Conservation (phyloP, 441 rosid species). For the Aleurites moluccanus region DNA sequence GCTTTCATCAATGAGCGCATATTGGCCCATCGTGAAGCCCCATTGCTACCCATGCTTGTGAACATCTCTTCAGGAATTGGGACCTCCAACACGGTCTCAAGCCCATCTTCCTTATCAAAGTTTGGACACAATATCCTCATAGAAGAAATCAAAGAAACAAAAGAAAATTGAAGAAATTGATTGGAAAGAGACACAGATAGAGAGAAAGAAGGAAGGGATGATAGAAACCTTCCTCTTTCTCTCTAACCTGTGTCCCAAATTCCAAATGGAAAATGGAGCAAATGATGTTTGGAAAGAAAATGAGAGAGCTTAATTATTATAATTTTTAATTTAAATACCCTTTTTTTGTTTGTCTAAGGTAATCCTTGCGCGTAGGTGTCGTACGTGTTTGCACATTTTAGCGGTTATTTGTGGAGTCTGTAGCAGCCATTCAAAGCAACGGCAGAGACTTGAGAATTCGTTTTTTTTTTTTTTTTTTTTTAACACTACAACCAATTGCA, state of each 20-base stretch:
- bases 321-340: background rate
- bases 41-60: slow-evolving; percentile 72
- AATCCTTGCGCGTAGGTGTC: slow-evolving; percentile 50
- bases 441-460: too few relatives aligned
- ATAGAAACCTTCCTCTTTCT: slow-evolving; percentile 30
- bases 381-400: slow-evolving; percentile 51
- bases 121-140: slow-evolving; percentile 91
- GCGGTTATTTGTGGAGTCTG: slow-evolving; percentile 20
- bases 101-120: slow-evolving; percentile 69
- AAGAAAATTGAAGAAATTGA: background rate
- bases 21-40: slow-evolving; percentile 70
- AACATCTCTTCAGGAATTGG: slow-evolving; percentile 98
- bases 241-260: background rate
- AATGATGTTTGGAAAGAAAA: slow-evolving; percentile 3
- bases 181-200: background rate
- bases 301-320: background rate
- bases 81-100: slow-evolving; percentile 91
- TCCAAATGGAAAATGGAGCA: background rate
- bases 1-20: slow-evolving; percentile 72
- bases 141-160: background rate
- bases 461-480: background rate
- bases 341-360: slow-evolving; percentile 27
- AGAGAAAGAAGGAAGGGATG: background rate
- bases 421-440: background rate
- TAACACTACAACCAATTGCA: background rate